Evolutionary conservation across 208 protist genomes (phyloP), one percentile per base, ranked within the genome.

Genomic region (Leishmania braziliensis): DNA sequence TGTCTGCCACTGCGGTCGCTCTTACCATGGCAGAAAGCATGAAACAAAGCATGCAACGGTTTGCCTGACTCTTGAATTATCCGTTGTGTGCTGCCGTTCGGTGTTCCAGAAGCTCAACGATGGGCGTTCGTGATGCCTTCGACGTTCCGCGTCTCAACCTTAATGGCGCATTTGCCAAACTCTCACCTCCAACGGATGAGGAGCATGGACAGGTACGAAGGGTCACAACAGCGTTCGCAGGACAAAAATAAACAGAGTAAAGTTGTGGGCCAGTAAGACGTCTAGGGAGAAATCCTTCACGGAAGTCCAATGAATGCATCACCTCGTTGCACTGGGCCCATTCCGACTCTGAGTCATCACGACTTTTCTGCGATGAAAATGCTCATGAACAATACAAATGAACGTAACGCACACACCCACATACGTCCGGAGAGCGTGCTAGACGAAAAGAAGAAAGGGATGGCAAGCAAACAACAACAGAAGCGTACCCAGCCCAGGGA

Each of bases 201-300:
- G 20, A 23, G 43, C 68, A 53, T 53, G 26, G 26, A 16, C 10
- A 29, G 46, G 33, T 33, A 33, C 68, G 20, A 53, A 51, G 46
- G 8, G 68, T 23, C 16, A 72, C 68, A 50, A n/a, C 14, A 72
- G 43, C 23, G 20, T 26, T 72, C 68, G 3, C 43, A 8, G 54
- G 43, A 58, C 58, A 51, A 9, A 54, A 80, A n/a, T 82, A 66
- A 82, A 60, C 72, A 69, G 63, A 74, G 33, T 26, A 46, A 23
- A 29, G 39, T n/a, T 33, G 46, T 56, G 39, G 56, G 46, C 26
- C 63, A 80, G 29, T 36, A 54, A 63, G 66, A 82, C 50, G 43
- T 65, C 39, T 29, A 5, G 75, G 60, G 33, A 58, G 20, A 39
- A 54, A 8, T 14, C 33, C 50, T 60, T 51, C 26, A 33, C 43